These are phyloP conservation scores for Hymenoscyphus linearis DNA, from an alignment of 2,329 filamentous ascomycete species.

Conservation along the genomic window DNA sequence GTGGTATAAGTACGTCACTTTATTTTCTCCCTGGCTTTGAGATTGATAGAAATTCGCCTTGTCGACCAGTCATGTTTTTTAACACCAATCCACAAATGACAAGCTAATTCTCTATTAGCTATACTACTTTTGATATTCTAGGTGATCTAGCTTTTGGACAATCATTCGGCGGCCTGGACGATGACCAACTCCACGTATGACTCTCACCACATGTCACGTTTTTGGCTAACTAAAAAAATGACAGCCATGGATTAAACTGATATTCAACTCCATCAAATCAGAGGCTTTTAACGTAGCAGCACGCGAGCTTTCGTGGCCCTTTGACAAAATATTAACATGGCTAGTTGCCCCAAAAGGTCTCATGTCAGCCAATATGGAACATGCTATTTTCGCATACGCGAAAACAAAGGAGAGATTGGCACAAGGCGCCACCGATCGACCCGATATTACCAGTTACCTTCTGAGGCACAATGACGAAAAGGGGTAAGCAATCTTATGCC, in stretches of 20 bases:
- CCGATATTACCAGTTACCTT: conserved; percentile 31
- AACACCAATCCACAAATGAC: neutral
- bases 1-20: conserved; percentile 1
- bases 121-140: conserved; percentile 36
- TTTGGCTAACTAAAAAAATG: neutral
- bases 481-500: neutral
- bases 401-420: neutral
- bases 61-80: neutral
- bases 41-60: neutral
- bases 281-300: neutral
- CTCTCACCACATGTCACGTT: neutral
- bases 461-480: conserved; percentile 13
- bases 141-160: conserved; percentile 33
- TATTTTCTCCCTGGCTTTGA: neutral
- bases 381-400: neutral
- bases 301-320: neutral
- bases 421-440: conserved; percentile 10
- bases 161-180: conserved; percentile 27
- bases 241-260: conserved; percentile 3
- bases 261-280: neutral
- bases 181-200: neutral
- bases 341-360: neutral
- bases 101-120: neutral
- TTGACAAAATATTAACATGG: neutral
- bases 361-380: neutral